These are phyloP conservation scores for Stentor coeruleus DNA, from an alignment of 73 alveolate species.

Conservation along the genomic window DNA sequence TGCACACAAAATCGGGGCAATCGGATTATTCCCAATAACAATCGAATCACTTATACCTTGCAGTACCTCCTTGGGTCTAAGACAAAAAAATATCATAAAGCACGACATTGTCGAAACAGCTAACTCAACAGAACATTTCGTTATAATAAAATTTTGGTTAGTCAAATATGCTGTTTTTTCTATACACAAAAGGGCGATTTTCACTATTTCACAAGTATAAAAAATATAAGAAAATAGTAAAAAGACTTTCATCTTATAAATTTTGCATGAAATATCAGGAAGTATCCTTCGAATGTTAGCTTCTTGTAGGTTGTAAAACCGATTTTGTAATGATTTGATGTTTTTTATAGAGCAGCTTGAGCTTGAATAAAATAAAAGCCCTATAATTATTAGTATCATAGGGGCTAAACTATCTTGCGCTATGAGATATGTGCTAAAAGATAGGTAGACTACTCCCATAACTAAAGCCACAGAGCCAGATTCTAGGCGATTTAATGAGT, in stretches of 20 bases:
- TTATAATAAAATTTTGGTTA: no score
- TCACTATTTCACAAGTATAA: not conserved
- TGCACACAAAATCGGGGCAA: no score
- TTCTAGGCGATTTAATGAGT: not conserved
- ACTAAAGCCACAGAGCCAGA: not conserved
- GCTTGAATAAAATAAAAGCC: not conserved
- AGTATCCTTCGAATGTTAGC: not conserved
- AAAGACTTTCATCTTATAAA: not conserved
- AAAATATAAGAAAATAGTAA: no score
- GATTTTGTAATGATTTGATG: not conserved
- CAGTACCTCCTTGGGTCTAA: no score
- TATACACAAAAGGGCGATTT: not conserved
- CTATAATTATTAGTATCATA: not conserved
- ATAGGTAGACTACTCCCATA: slow-evolving; percentile 25
- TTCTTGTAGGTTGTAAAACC: not conserved
- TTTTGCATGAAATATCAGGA: not conserved
- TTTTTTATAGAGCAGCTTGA: no score
- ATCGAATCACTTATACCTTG: no score
- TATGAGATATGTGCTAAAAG: slow-evolving; percentile 24
- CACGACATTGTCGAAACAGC: no score
- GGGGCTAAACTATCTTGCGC: not conserved
- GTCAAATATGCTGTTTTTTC: no score
- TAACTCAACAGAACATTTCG: no score
- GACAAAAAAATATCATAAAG: no score
- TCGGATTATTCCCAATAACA: no score